These are phyloP conservation scores for Madurella mycetomatis DNA, from an alignment of 2,329 filamentous ascomycete species.

Conservation along the genomic window DNA sequence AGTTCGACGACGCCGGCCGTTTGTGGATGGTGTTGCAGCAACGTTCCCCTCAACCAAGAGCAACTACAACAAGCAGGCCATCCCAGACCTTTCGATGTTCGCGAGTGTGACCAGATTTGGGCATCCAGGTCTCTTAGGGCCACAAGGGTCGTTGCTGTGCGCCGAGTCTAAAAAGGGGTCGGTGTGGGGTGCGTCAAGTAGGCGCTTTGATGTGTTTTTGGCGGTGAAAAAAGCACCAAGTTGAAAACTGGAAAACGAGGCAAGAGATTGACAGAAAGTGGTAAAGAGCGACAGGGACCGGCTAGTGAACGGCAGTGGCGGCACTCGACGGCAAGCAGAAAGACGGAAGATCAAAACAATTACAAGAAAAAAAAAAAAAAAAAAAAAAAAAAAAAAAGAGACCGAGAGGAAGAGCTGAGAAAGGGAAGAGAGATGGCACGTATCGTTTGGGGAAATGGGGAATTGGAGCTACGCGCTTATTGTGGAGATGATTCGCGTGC, in stretches of 20 bases:
- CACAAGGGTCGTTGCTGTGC: neutral
- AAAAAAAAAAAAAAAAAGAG: neutral
- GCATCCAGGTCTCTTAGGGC: neutral
- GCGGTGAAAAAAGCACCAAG: neutral
- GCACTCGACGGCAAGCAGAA: neutral
- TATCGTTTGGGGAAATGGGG: conserved; percentile 7
- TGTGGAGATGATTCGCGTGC: conserved; percentile 17
- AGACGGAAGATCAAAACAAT: too few relatives aligned
- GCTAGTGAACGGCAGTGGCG: neutral
- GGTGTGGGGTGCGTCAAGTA: conserved; percentile 6
- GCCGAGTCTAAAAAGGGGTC: conserved; percentile 5
- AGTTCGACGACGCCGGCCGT: too few relatives aligned
- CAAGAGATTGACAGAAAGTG: neutral
- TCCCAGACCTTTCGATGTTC: conserved; percentile 1
- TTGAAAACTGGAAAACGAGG: neutral
- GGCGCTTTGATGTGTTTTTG: neutral
- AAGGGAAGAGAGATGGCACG: neutral
- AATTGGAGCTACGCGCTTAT: conserved; percentile 6
- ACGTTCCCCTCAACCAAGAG: neutral
- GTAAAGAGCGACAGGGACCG: neutral
- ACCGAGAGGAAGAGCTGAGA: neutral
- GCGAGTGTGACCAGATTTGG: neutral
- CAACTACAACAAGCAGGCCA: conserved; percentile 4
- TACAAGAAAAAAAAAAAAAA: neutral
- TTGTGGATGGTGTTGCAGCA: neutral